phyloP scores from a whole-genome alignment of 2,329 filamentous ascomycete species.

The Ascochyta clinopodiicola region DNA sequence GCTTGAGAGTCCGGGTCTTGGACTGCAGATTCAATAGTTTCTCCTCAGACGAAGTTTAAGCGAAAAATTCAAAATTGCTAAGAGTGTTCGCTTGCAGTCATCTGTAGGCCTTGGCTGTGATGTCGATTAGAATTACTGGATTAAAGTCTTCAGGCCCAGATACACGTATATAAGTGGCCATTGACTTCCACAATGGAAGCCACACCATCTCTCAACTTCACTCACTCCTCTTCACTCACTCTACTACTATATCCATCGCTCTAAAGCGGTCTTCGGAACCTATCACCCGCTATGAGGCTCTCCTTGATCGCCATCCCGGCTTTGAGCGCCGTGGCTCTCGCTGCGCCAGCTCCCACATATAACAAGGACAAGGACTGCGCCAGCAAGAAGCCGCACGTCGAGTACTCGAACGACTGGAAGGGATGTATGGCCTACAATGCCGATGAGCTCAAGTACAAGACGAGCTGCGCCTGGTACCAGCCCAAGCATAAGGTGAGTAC shows the following conservation, averaged over 20 bases:
- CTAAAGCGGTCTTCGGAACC: not conserved
- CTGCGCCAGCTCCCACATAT: slow-evolving; percentile 1
- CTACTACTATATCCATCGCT: not conserved
- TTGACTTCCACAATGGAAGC: not conserved
- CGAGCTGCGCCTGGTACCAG: slow-evolving; percentile 4
- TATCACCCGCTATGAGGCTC: not conserved
- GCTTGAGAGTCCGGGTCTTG: not conserved
- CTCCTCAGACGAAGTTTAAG: not conserved
- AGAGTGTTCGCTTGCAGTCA: not conserved
- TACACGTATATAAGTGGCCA: slow-evolving; percentile 5
- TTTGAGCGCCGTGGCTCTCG: slow-evolving; percentile 8
- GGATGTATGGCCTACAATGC: slow-evolving; percentile 7
- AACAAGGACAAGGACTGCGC: slow-evolving; percentile 4
- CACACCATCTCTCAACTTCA: not conserved
- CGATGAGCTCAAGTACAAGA: slow-evolving; percentile 6
- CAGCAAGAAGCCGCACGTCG: slow-evolving; percentile 2
- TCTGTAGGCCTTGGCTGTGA: not conserved
- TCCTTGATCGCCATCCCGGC: not conserved
- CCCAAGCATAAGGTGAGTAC: not conserved
- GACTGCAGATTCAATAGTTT: slow-evolving; percentile 14
- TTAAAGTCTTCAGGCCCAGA: not conserved
- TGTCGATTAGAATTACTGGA: not conserved
- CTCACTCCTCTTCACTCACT: not conserved
- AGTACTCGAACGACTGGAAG: slow-evolving; percentile 5
- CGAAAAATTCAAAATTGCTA: not conserved